Base-by-base conservation (phyloP, 2,329 filamentous ascomycete species). In the Aspergillus pseudotamarii region DNA sequence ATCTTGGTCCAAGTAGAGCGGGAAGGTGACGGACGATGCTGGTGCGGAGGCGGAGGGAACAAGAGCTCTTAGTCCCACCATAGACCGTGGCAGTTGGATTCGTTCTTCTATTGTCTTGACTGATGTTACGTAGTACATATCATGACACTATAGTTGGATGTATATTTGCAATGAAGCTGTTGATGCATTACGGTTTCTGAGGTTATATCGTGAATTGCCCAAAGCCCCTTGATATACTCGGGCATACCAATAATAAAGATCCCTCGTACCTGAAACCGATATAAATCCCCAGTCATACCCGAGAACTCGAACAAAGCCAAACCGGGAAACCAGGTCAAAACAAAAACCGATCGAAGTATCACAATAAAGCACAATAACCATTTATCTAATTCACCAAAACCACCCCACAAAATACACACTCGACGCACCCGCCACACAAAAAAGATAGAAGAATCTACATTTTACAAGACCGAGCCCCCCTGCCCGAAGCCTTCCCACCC, bases 1-100 rank as follows among this genome's bases (percentile, higher is more conserved):
- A 87, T 93, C 14, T 88, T 96, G 30, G 86, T 97, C 6, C 94
- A 97, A 78, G 91, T 96, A 1, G 94, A 97, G 78, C 83, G 90
- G 54, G 93, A 97, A 72, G 92, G 91, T 0, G 92, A 96, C 57
- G 81, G 80, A 5, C 78, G 81, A 61, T 89, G 87, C 72, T 89
- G 87, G 87, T 89, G 87, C 73, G 84, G 84, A 28, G 82, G 83
- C 14, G 83, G 82, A 14, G 83, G 82, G 14, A 76, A 70, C 60
- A 77, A 75, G 56, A 63, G 21, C 50, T 68, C 67, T 11, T 73
- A 55, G 11, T 9, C 5, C n/a, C 34, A 53, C n/a, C 16, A 10
- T 55, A 9, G 11, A 36, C 12, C 26, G 16, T 50, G 26, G 26
- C 8, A 28, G 14, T 50, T 50, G 14, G 26, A 11, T 26, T 28